Evolutionary conservation across 306 rosid species (phyloP), one percentile per base, ranked within the genome.

Genomic region (Casuarina glauca): DNA sequence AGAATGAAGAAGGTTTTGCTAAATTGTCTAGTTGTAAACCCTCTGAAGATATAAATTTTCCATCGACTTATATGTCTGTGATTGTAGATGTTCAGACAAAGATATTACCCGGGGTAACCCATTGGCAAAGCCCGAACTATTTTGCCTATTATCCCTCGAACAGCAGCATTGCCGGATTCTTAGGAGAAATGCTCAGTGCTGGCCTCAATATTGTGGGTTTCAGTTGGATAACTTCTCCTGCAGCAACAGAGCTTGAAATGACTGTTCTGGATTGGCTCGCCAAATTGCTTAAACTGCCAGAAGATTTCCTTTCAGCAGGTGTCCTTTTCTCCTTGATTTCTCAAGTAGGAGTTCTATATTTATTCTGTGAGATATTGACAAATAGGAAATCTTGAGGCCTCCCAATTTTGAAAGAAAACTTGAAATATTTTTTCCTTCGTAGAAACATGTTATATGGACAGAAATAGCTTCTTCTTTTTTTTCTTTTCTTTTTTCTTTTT

Each of bases 151-250:
- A 87, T 82, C 98, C 98, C 76, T 82, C 92, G 52, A 95, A 95
- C 70, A 92, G 98, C 78, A 92, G 98, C 87, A 83, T 91, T 38
- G 98, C 98, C 26, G 98, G 98, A 72, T 91, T 92, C 78, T 79
- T 95, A 17, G 98, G 98, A 69, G 98, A 95, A 86, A 95, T 95
- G 98, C 91, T 92, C 36, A 95, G 98, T 81, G 97, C 97, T 49
- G 97, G 96, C 74, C 84, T 95, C 54, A 95, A 86, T 85, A 87
- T 92, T 76, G 92, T 92, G 72, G 98, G 98, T 66, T 95, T 95
- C 85, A 95, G 96, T 83, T 95, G 98, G 97, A 87, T 95, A 54
- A 79, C 90, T 80, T 95, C 98, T 81, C 98, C 98, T 43, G 98
- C 98, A 38, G 98, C 97, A 43, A 95, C 98, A 73, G 98, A 95